Evolutionary conservation across 805 yeast species (phyloP), one percentile per base, ranked within the genome.

Genomic region (Maudiozyma pseudohumilis): DNA sequence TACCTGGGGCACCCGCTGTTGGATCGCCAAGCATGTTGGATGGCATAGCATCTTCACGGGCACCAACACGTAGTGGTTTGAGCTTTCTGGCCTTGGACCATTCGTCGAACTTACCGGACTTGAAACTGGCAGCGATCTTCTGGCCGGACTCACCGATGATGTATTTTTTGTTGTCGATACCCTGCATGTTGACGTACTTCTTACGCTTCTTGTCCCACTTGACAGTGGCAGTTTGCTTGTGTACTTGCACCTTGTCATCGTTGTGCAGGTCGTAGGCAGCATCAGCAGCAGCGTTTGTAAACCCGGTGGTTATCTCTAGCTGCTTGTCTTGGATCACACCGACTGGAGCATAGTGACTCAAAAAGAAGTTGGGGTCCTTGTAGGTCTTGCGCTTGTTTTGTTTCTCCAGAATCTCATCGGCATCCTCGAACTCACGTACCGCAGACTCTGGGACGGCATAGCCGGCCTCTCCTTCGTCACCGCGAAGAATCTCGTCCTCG

Each of bases 71-170:
- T 38, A 66, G 47, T 32, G 75, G 68, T 38, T 69, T 68, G 32
- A 75, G 53, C 46, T 71, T 74, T 58, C 86, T 74, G 27, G 77
- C 75, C 46, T 77, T 70, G 56, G 82, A 82, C 99, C 99, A 92
- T 30, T 79, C 80, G 39, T 88, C 97, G 53, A 76, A 92, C 47
- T 85, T 77, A 32, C 99, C 99, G 2, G 94, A 78, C 54, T 84
- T 72, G 64, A 78, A 86, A 11, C 92, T 72, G 1, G 98, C 97
- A 6, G 97, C 96, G 34, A 92, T 75, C 56, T 74, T 75, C 50
- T 81, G 87, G 6, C 99, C 99, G 59, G 85, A 80, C 59, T 92
- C 99, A 44, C 97, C 94, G 46, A 86, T 80, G 52, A 92, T 92
- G 61, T 70, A 89, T 63, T 85, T 88, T 62, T 80, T 74, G 34